These are phyloP conservation scores for Solanum acaule DNA, from an alignment of 257 asterid genomes.

Conservation along the genomic window DNA sequence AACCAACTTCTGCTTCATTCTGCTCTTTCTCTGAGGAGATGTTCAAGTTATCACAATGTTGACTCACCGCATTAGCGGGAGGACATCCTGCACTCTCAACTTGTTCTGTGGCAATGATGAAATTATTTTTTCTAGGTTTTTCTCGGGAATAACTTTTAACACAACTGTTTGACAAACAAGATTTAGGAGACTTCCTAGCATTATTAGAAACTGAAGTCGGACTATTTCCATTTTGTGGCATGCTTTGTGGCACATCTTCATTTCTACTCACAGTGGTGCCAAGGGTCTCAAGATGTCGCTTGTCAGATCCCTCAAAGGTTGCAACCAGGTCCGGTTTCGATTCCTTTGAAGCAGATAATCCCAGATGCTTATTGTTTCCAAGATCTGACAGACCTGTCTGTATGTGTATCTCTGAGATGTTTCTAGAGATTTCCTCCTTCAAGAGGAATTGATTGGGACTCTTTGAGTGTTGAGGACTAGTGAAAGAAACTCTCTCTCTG, in stretches of 20 bases:
- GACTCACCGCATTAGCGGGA: conserved; percentile 2
- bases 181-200: conserved; percentile 29
- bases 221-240: conserved; percentile 18
- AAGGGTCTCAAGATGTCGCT: conserved; percentile 15
- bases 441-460: conserved; percentile 20
- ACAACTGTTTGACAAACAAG: conserved; percentile 21
- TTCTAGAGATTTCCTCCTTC: conserved; percentile 24
- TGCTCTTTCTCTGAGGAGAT: conserved; percentile 8
- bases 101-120: conserved; percentile 25
- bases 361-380: conserved; percentile 14
- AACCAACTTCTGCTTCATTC: conserved; percentile 13
- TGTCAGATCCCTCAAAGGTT: conserved; percentile 12
- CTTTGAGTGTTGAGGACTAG: conserved; percentile 28
- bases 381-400: conserved; percentile 14
- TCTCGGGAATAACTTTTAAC: conserved; percentile 17
- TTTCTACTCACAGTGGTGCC: conserved; percentile 17
- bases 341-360: conserved; percentile 26
- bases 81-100: conserved; percentile 22
- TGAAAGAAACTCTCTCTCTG: conserved; percentile 17
- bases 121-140: conserved; percentile 21
- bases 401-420: conserved; percentile 15
- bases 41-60: conserved; percentile 20
- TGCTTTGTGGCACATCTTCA: conserved; percentile 14
- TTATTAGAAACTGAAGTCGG: conserved; percentile 24
- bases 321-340: conserved; percentile 2